Base-by-base conservation (phyloP, 148 eudicot genomes). In the Simmondsia chinensis region DNA sequence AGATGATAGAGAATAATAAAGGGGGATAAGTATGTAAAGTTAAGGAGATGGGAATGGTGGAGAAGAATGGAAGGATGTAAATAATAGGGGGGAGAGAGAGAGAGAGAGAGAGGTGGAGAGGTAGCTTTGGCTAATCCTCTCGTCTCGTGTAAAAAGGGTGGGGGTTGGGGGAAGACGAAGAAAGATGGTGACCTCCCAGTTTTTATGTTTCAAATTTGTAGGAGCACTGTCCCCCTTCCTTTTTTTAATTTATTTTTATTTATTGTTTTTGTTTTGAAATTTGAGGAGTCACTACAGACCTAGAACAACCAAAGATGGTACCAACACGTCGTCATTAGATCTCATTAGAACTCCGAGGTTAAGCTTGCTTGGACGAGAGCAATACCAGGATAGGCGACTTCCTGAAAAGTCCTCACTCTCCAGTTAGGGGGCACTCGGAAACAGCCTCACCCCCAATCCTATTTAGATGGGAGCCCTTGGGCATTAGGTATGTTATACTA, bases 91-190 rank as follows among this genome's bases (percentile, higher is more conserved):
- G 14, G 17, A 47, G 30, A 48, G 44, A 42, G 39, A 61, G 48
- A 57, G 58, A 57, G 43, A 43, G 48, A 61, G 62, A 48, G 64
- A 42, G 42, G 26, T 33, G 34, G 59, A 31, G 46, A 43, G 61
- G 33, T 20, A 56, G 68, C 54, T 58, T 73, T 61, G 71, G 73
- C 70, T 76, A 73, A n/a, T n/a, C n/a, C n/a, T n/a, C n/a, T 73
- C 83, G 81, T 75, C 76, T 71, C 65, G 64, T 56, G 74, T 44
- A 63, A 57, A 70, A 59, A 71, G 55, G 63, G 55, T n/a, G n/a
- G n/a, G n/a, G n/a, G n/a, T n/a, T n/a, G n/a, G n/a, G n/a, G n/a
- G n/a, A n/a, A 67, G 83, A 68, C 62, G 70, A 68, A 37, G 70
- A 71, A 73, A 65, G 86, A 64, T 72, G 76, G 73, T 61, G 75